Evolutionary conservation across 805 yeast genomes (phyloP), one percentile per base, ranked within the genome.

Genomic region (Candida gorgasii): DNA sequence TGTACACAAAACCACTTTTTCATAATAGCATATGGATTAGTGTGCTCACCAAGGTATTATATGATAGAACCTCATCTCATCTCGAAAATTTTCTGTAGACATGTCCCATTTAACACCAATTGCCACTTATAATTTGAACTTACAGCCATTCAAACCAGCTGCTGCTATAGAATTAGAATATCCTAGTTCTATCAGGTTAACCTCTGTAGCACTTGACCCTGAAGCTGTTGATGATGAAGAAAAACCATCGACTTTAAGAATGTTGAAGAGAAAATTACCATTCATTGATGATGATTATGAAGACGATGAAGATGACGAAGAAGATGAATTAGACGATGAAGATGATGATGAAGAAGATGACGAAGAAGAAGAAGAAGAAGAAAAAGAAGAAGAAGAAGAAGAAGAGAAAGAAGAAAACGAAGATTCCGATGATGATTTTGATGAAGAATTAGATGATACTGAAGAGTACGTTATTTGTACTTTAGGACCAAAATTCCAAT

Each of bases 131-230:
- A 84, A 84, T 73, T 75, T 89, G 67, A 89, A 86, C 55, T 77
- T 92, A 51, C 75, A 78, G 65, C 99, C 99, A 55, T 93, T 85
- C 62, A 73, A 79, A 54, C 96, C 97, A 53, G 82, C 82, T 32
- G 89, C 89, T 39, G 96, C 97, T 46, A 80, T 87, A 60, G 87
- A 84, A 50, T 84, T 81, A 46, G 95, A 86, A 46, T 82, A 82
- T 64, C 97, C 97, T 39, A 86, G 87, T 53, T 84, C 97, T 48
- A 81, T 92, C 54, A 86, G 95, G 69, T 65, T 92, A 58, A 90
- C 98, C 41, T 78, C 92, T 79, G 99, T 97, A 50, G 95, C 99
- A 47, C 76, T 93, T 58, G 97, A 92, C 69, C 96, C 97, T 49
- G 86, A 82, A 59, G 76, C 95, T 22, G 81, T 79, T 54, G 96